These are phyloP conservation scores for Fusarium dimerum DNA, from an alignment of 2,329 filamentous ascomycete genomes.

Conservation along the genomic window DNA sequence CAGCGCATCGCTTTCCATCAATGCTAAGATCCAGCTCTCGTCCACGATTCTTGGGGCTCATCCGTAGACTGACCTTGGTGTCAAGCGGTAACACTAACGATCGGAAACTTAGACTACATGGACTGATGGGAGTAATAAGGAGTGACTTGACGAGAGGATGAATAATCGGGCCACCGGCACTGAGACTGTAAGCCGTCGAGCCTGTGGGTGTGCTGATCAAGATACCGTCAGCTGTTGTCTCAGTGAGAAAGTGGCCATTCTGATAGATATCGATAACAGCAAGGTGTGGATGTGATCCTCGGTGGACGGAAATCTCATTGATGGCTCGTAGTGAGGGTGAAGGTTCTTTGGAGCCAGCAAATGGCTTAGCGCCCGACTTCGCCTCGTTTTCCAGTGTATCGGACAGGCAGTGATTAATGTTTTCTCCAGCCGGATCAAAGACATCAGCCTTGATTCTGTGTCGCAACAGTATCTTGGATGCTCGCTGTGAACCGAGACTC, in stretches of 20 bases:
- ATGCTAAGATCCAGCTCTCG: conserved; percentile 78
- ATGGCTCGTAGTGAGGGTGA: conserved; percentile 67
- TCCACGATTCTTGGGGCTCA: conserved; percentile 79
- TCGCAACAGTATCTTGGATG: conserved; percentile 80
- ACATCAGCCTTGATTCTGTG: conserved; percentile 86
- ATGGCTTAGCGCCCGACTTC: conserved; percentile 38
- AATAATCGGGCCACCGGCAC: conserved; percentile 87
- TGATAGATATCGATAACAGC: conserved; percentile 91
- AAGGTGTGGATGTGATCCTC: conserved; percentile 85
- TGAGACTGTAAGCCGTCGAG: conserved; percentile 94
- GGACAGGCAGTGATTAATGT: conserved; percentile 55
- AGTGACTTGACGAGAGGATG: conserved; percentile 89
- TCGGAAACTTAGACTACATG: conserved; percentile 86
- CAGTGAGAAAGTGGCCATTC: conserved; percentile 85
- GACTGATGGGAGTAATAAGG: conserved; percentile 91
- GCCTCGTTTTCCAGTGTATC: conserved; percentile 47
- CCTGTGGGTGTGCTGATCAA: conserved; percentile 93
- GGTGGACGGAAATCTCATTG: conserved; percentile 93
- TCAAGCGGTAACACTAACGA: conserved; percentile 87
- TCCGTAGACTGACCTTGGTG: conserved; percentile 76
- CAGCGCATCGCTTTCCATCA: conserved; percentile 70
- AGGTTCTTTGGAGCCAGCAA: conserved; percentile 37
- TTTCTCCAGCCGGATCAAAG: conserved; percentile 67
- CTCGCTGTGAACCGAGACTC: conserved; percentile 72
- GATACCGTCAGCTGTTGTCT: conserved; percentile 93